Conservation (phyloP, 306 rosid species). For the Cicer cuneatum region DNA sequence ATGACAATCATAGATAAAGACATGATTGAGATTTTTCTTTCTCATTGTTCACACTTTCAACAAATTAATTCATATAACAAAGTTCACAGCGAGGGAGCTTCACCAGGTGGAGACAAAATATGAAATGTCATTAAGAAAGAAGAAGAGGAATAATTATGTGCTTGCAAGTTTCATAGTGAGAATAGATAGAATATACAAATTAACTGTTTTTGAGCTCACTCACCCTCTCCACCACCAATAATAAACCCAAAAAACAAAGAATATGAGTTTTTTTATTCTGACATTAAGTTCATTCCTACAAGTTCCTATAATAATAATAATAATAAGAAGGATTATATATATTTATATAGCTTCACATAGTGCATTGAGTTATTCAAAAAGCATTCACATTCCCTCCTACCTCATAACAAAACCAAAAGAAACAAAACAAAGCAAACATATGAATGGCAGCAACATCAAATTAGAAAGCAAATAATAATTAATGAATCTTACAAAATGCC, state of each 20-base stretch:
- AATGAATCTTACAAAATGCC: neutral
- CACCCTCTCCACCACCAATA: constrained; percentile 10
- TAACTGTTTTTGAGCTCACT: constrained; percentile 9
- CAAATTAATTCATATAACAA: constrained; percentile 8
- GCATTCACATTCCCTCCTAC: neutral
- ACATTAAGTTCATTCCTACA: neutral
- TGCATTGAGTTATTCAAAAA: constrained; percentile 22
- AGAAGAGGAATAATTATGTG: constrained; percentile 36
- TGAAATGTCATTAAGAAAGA: constrained; percentile 39
- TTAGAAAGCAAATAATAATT: neutral
- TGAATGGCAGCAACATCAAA: constrained; percentile 32
- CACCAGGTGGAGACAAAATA: constrained; percentile 45
- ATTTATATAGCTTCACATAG: neutral
- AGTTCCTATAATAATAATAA: neutral
- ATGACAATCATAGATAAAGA: constrained; percentile 29
- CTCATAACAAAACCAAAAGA: neutral
- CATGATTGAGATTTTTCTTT: constrained; percentile 21
- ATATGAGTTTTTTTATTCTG: constrained; percentile 32
- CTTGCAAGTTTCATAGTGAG: constrained; percentile 34
- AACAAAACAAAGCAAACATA: constrained; percentile 1
- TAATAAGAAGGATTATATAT: neutral
- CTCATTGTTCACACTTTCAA: constrained; percentile 23
- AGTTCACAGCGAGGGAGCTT: constrained; percentile 31
- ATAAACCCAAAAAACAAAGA: constrained; percentile 31
- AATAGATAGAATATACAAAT: neutral